Percentiles rank a stretch among this genome's conserved stretches.
Conservation (phyloP, 306 rosid genomes). For the Lithocarpus polystachyus region DNA sequence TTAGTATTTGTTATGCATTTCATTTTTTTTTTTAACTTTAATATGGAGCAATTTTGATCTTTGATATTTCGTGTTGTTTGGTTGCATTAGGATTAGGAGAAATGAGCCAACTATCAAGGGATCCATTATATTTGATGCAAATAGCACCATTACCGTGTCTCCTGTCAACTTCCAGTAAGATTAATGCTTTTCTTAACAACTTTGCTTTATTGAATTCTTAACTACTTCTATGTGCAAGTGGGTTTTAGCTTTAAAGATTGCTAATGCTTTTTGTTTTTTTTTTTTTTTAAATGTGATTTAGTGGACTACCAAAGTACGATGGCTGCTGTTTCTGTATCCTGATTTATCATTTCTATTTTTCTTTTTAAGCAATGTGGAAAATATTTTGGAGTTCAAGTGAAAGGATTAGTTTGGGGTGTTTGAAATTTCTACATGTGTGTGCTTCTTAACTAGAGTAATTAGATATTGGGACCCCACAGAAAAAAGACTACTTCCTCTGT, state of each 20-base stretch:
- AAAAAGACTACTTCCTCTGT: conserved; percentile 93
- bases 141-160: conserved; percentile 83
- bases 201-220: neutral
- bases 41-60: neutral
- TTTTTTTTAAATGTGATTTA: conserved; percentile 24
- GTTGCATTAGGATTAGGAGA: conserved; percentile 68
- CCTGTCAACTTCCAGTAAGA: conserved; percentile 97
- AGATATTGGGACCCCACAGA: conserved; percentile 98
- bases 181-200: conserved; percentile 5
- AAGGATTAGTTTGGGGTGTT: neutral
- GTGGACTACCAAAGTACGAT: conserved; percentile 89
- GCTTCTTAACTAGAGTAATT: conserved; percentile 42
- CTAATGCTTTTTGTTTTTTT: conserved; percentile 11
- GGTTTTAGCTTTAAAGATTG: conserved; percentile 9
- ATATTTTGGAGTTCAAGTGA: neutral
- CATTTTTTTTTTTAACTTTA: no score
- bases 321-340: conserved; percentile 99
- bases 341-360: conserved; percentile 8
- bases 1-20: conserved; percentile 32
- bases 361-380: conserved; percentile 4
- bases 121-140: conserved; percentile 75
- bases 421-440: conserved; percentile 2
- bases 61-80: conserved; percentile 14
- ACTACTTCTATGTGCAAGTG: neutral
- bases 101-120: conserved; percentile 87